A percentile compares a stretch with the other conserved stretches of the same genome.
These are phyloP conservation scores for Sordariomycetes sp. DNA, from an alignment of 2,329 filamentous ascomycete species.

Conservation along the genomic window DNA sequence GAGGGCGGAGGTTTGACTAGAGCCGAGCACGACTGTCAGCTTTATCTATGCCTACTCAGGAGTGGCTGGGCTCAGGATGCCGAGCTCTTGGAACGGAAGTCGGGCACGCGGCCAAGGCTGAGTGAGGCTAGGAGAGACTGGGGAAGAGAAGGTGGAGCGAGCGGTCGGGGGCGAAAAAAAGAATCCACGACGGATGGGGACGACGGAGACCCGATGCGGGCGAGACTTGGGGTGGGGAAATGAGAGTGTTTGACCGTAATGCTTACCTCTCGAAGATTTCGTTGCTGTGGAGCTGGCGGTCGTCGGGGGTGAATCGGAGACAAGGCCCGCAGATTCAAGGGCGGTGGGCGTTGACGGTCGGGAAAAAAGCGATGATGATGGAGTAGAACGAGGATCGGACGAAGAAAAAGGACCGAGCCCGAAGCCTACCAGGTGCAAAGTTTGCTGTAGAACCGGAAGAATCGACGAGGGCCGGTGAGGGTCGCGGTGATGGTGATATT, in stretches of 20 bases:
- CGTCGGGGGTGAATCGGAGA: slow-evolving; percentile 6
- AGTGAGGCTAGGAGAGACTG: not conserved
- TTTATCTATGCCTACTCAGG: not conserved
- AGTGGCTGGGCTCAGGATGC: slow-evolving; percentile 9
- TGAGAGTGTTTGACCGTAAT: not conserved
- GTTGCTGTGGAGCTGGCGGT: slow-evolving; percentile 1
- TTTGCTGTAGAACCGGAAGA: not conserved
- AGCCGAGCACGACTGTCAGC: not conserved
- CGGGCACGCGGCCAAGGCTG: not conserved
- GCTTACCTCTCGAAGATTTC: not conserved
- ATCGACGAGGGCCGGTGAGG: slow-evolving; percentile 5
- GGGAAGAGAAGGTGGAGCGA: slow-evolving; percentile 5
- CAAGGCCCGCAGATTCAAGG: slow-evolving; percentile 6
- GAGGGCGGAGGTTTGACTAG: not conserved
- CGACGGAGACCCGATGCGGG: not conserved
- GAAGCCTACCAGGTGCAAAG: slow-evolving; percentile 2
- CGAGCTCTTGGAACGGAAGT: not conserved
- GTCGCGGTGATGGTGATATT: slow-evolving; percentile 8
- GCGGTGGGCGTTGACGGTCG: slow-evolving; percentile 8
- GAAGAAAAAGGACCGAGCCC: slow-evolving; percentile 1
- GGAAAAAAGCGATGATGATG: slow-evolving; percentile 9
- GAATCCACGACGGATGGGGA: not conserved
- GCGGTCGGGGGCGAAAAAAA: not conserved
- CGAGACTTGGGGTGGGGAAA: no score
- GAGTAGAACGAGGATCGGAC: slow-evolving; percentile 9